Conservation (phyloP, 495 filamentous ascomycete species). For the Aspergillus wentii region DNA sequence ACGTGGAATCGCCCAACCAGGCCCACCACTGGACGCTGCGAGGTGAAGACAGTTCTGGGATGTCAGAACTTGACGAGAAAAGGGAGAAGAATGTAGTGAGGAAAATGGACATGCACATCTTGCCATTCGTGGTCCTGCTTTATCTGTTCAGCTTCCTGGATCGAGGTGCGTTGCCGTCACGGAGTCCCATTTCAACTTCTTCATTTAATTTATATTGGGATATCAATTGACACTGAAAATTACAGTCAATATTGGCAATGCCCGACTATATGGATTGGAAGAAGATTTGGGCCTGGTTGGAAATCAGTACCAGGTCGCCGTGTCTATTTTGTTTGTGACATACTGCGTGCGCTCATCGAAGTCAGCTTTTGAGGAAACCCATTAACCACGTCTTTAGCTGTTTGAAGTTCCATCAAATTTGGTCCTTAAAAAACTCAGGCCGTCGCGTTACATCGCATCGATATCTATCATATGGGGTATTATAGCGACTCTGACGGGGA, state of each 20-base stretch:
- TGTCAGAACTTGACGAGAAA: constrained; percentile 30
- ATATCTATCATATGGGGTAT: constrained; percentile 64
- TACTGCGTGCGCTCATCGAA: constrained; percentile 40
- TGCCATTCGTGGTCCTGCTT: constrained; percentile 56
- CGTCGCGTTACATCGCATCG: constrained; percentile 62
- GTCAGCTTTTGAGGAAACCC: not conserved
- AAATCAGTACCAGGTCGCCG: constrained; percentile 64
- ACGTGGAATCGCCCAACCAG: constrained; percentile 7
- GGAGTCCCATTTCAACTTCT: not conserved
- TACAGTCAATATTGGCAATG: constrained; percentile 76
- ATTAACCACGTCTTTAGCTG: constrained; percentile 16
- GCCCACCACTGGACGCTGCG: constrained; percentile 1
- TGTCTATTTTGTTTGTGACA: constrained; percentile 71
- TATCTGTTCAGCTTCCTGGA: constrained; percentile 68
- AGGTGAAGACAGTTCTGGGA: constrained; percentile 12
- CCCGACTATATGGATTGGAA: constrained; percentile 63
- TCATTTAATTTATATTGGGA: no score
- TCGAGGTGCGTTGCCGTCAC: constrained; percentile 29
- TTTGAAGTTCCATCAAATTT: constrained; percentile 59
- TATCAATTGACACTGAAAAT: no score
- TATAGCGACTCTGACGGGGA: constrained; percentile 63
- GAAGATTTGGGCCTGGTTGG: constrained; percentile 57
- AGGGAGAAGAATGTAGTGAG: constrained; percentile 42
- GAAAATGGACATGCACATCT: constrained; percentile 55
- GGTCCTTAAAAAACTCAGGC: constrained; percentile 74